phyloP scores from a whole-genome alignment of 1,284 basidiomycete species.

The Pascua guehoae region DNA sequence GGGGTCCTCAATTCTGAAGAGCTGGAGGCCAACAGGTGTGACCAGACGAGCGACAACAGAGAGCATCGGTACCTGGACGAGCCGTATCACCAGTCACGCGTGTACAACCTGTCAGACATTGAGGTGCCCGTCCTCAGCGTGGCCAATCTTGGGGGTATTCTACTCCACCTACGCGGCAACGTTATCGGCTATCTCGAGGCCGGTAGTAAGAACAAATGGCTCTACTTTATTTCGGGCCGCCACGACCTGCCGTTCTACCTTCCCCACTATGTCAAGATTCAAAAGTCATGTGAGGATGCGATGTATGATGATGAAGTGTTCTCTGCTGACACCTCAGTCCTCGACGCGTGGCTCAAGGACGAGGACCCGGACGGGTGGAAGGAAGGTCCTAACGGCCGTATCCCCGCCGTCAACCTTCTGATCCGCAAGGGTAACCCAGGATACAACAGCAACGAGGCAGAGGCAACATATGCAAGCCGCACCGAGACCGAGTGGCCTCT shows the following conservation, averaged over 20 bases:
- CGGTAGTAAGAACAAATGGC: slow-evolving; percentile 41
- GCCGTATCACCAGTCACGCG: slow-evolving; percentile 31
- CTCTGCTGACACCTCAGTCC: slow-evolving; percentile 18
- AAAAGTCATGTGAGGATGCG: slow-evolving; percentile 23
- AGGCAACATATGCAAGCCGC: slow-evolving; percentile 30
- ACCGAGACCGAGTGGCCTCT: slow-evolving; percentile 36
- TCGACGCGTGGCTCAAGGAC: slow-evolving; percentile 36
- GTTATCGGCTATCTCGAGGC: slow-evolving; percentile 40
- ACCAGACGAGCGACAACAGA: slow-evolving; percentile 35
- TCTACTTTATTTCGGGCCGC: slow-evolving; percentile 40
- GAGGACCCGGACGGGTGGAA: slow-evolving; percentile 32
- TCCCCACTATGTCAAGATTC: slow-evolving; percentile 33
- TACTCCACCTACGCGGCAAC: slow-evolving; percentile 42
- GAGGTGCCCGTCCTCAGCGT: slow-evolving; percentile 39
- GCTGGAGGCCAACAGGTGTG: slow-evolving; percentile 27
- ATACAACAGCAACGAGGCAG: slow-evolving; percentile 37
- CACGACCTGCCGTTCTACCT: slow-evolving; percentile 46
- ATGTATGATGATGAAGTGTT: too few relatives aligned
- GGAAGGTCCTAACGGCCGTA: slow-evolving; percentile 32
- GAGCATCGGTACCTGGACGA: slow-evolving; percentile 33
- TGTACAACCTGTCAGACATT: slow-evolving; percentile 37
- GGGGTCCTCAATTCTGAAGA: slow-evolving; percentile 32
- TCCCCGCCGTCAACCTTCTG: slow-evolving; percentile 36
- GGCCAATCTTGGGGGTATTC: slow-evolving; percentile 42
- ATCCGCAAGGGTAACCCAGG: slow-evolving; percentile 41